Evolutionary conservation across 2,329 filamentous ascomycete species (phyloP), one percentile per base, ranked within the genome.

Genomic region (Colletotrichum sp.): DNA sequence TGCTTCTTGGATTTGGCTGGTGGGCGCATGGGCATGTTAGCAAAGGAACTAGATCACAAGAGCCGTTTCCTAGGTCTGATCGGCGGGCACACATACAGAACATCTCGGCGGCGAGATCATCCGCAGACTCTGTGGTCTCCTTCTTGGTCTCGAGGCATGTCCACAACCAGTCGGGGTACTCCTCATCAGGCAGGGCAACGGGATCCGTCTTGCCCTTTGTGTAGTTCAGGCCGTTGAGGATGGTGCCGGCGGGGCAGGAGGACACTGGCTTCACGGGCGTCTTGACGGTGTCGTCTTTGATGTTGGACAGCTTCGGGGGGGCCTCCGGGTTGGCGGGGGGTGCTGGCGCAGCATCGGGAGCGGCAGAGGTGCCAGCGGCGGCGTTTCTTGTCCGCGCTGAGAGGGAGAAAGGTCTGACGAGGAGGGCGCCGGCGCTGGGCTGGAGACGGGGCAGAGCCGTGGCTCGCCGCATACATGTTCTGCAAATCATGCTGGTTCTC

Each of bases 81-180:
- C 34, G 18, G 36, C 48, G 55, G 58, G 26, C 38, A 26, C 67
- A 90, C 93, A 67, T 91, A 96, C 95, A 96, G 84, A 95, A 97
- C 79, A 96, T 89, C 86, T 96, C 95, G 26, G 92, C 94, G 30
- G 90, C 90, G 12, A 88, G 89, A 13, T 87, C 89, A 5, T 88
- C 90, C 6, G 85, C 90, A 3, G 86, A 87, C 16, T 84, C 86
- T 24, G 85, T 84, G 5, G 81, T 83, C 81, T 89, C 91, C 84
- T 91, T 90, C 84, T 91, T 87, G 73, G 90, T 88, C 67, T 93
- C 90, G 71, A 97, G 85, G 79, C 94, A 92, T 5, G 85, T 88
- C 95, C 95, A 98, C 77, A 98, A 84, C 95, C 95, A 98, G 28
- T 87, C 88, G 5, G 95, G 95, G 84, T 98, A 98, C 77, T 94